phyloP scores from a whole-genome alignment of 352 stramenopile genomes.

The Halophytophthora batemanensis region DNA sequence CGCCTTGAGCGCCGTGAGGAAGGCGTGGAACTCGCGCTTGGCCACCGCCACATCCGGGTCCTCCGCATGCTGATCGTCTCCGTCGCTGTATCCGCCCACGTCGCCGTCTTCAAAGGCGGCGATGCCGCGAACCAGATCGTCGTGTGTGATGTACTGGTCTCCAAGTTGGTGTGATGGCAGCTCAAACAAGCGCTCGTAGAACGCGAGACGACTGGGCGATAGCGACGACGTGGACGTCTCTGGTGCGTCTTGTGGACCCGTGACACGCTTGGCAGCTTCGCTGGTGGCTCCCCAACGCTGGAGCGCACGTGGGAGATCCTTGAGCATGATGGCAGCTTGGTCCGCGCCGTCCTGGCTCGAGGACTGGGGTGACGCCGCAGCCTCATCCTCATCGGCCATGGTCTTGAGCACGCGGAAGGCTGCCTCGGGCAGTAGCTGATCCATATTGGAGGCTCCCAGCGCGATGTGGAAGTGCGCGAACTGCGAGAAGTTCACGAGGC shows the following conservation, averaged over 20 bases:
- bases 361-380: conserved; percentile 4
- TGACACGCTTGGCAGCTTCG: conserved; percentile 4
- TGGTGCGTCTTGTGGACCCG: conserved; percentile 4
- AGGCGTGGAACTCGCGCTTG: conserved; percentile 40
- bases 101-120: conserved; percentile 30
- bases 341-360: conserved; percentile 8
- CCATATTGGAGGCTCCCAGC: conserved; percentile 57
- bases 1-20: conserved; percentile 38
- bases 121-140: conserved; percentile 66
- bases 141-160: conserved; percentile 59
- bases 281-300: conserved; percentile 32
- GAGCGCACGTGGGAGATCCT: conserved; percentile 44
- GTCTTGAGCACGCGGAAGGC: conserved; percentile 74
- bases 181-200: conserved; percentile 48
- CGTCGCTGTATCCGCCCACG: conserved; percentile 11
- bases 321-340: conserved; percentile 48
- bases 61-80: conserved; percentile 19
- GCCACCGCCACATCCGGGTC: conserved; percentile 14
- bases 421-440: conserved; percentile 73
- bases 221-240: neutral
- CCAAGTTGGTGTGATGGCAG: conserved; percentile 33
- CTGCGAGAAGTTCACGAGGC: conserved; percentile 85
- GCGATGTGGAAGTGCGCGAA: conserved; percentile 89
- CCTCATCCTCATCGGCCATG: conserved; percentile 23
- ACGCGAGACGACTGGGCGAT: conserved; percentile 23